phyloP scores from a whole-genome alignment of 192 early-diverging fungal species.

The Coemansia sp. region DNA sequence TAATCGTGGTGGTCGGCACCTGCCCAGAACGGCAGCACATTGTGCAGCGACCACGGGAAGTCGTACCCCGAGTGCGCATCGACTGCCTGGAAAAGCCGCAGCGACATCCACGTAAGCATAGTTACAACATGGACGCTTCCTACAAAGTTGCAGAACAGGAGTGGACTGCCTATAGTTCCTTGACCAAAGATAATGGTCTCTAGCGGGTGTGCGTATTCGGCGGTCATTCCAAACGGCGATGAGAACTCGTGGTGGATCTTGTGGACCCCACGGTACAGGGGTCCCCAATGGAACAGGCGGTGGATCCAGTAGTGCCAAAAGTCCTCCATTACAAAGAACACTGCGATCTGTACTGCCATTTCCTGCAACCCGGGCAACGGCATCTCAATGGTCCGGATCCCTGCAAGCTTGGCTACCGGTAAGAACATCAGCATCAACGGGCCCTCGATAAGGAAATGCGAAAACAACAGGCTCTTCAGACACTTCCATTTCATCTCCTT shows the following conservation, averaged over 20 bases:
- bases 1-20: conserved; percentile 93
- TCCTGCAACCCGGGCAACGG: conserved; percentile 79
- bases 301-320: conserved; percentile 92
- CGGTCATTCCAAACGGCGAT: conserved; percentile 83
- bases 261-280: conserved; percentile 89
- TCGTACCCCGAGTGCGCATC: conserved; percentile 94
- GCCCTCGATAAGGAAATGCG: conserved; percentile 79
- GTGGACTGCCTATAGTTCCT: conserved; percentile 79
- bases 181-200: conserved; percentile 84
- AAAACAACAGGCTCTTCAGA: conserved; percentile 66
- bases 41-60: conserved; percentile 90
- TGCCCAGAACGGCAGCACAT: conserved; percentile 86
- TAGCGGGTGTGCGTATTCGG: conserved; percentile 88
- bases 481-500: conserved; percentile 71
- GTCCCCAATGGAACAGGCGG: conserved; percentile 82
- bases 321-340: conserved; percentile 87
- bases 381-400: conserved; percentile 78
- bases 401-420: conserved; percentile 77
- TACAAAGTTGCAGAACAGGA: conserved; percentile 67
- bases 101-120: conserved; percentile 81
- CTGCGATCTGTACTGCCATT: conserved; percentile 63
- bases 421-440: conserved; percentile 90
- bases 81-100: conserved; percentile 79
- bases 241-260: conserved; percentile 93
- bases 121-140: conserved; percentile 78